These are phyloP conservation scores for Athelia psychrophila DNA, from an alignment of 1,284 basidiomycete species.

Conservation along the genomic window DNA sequence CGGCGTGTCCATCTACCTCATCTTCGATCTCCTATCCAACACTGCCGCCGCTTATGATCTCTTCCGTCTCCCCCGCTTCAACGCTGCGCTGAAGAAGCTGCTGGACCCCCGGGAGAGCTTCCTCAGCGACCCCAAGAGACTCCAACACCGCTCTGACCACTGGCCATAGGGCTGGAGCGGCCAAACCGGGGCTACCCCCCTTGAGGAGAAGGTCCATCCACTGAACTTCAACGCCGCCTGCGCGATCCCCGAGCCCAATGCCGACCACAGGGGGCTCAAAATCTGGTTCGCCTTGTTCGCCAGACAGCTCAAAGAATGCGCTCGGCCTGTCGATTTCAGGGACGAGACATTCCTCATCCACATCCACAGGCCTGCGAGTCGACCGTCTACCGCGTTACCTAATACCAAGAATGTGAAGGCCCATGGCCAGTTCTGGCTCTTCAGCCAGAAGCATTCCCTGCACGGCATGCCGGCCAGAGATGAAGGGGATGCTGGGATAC, in stretches of 20 bases:
- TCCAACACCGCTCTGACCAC: conserved; percentile 38
- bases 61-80: conserved; percentile 15
- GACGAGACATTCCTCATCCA: conserved; percentile 36
- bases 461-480: no score
- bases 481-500: no score
- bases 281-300: conserved; percentile 60
- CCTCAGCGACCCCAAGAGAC: conserved; percentile 34
- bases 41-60: conserved; percentile 18
- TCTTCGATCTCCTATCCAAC: conserved; percentile 22
- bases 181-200: conserved; percentile 24
- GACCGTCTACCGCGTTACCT: no score
- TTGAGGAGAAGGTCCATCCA: conserved; percentile 12
- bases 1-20: conserved; percentile 15
- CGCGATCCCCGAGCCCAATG: conserved; percentile 34
- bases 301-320: conserved; percentile 32
- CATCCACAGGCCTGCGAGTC: no score
- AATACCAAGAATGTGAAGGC: no score
- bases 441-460: no score
- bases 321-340: conserved; percentile 36
- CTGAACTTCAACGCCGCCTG: conserved; percentile 22
- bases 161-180: conserved; percentile 44
- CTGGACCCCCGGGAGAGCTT: conserved; percentile 45
- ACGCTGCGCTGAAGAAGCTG: conserved; percentile 30
- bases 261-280: conserved; percentile 37
- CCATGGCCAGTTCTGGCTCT: no score